phyloP scores from a whole-genome alignment of 108 stramenopile genomes.

The Aurantiochytrium sp. region DNA sequence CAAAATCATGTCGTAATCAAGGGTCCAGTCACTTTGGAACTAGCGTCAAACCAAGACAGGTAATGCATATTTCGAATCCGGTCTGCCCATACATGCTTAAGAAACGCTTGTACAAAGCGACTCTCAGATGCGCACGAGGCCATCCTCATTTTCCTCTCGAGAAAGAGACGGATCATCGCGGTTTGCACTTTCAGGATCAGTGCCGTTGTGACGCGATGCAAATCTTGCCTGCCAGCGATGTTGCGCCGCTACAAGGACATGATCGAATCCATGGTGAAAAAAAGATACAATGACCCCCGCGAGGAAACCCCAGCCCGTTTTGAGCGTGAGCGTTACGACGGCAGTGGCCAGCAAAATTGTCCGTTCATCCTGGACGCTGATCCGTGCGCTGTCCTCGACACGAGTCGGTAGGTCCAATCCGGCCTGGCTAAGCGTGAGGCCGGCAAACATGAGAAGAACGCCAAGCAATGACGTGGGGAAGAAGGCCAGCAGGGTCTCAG shows the following conservation, averaged over 20 bases:
- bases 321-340: neutral
- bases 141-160: too few relatives aligned
- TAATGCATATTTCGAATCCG: too few relatives aligned
- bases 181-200: too few relatives aligned
- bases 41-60: too few relatives aligned
- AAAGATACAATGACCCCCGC: neutral
- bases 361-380: neutral
- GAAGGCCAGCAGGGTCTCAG: conserved; percentile 56
- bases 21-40: too few relatives aligned
- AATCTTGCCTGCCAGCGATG: too few relatives aligned
- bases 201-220: too few relatives aligned
- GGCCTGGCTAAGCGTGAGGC: conserved; percentile 55
- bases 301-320: conserved; percentile 15
- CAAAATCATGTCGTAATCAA: too few relatives aligned
- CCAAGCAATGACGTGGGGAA: conserved; percentile 63
- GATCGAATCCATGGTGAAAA: neutral
- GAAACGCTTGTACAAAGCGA: too few relatives aligned
- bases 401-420: neutral
- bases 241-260: neutral
- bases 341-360: neutral
- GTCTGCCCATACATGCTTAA: too few relatives aligned
- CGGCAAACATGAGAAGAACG: conserved; percentile 62
- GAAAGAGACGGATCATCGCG: too few relatives aligned
- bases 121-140: too few relatives aligned
- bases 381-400: neutral